Evolutionary conservation across 352 stramenopile species (phyloP), one percentile per base, ranked within the genome.

Genomic region (Phytophthora litchii): DNA sequence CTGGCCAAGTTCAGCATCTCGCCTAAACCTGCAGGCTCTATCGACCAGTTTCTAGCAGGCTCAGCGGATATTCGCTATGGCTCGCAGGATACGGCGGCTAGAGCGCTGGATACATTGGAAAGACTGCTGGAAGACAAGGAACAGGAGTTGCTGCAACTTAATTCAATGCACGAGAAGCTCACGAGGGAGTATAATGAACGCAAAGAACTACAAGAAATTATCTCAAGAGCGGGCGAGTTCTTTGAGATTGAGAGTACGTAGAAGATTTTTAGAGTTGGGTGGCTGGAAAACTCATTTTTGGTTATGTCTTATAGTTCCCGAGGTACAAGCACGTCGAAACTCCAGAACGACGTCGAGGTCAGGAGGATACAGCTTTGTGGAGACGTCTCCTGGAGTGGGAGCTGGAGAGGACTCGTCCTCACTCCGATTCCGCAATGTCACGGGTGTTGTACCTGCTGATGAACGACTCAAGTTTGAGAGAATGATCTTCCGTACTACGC

Each of bases 401-500:
- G 43, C 35, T 2, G 72, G 59, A 9, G 76, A 80, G 8, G 70
- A 76, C 5, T 60, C 82, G 38, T 78, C 70, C 12, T 60, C 64
- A 34, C 88, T 98, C 75, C 80, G 92, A 9, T 98, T 98, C 74
- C 92, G 87, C 14, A 96, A 91, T 68, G 93, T 98, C 46, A 98
- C 92, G 43, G 97, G 96, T 8, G 94, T 99, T 1, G 87, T 99
- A 14, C 82, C 89, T 0, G 91, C 88, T 3, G 93, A 98, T 62
- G 95, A 99, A 63, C 88, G 92, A 17, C 67, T 92, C 44, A 96
- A 97, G 60, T 99, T 99, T 67, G 96, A 99, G 70, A 78, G 97
- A 35, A 99, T 99, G 97, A 88, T 99, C 51, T 99, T 99, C 80
- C 95, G 97, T 34, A 96, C 93, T 23, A 99, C 97, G 16, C 88